These are phyloP conservation scores for Exophiala aquamarina DNA, from an alignment of 2,329 filamentous ascomycete genomes.

Conservation along the genomic window DNA sequence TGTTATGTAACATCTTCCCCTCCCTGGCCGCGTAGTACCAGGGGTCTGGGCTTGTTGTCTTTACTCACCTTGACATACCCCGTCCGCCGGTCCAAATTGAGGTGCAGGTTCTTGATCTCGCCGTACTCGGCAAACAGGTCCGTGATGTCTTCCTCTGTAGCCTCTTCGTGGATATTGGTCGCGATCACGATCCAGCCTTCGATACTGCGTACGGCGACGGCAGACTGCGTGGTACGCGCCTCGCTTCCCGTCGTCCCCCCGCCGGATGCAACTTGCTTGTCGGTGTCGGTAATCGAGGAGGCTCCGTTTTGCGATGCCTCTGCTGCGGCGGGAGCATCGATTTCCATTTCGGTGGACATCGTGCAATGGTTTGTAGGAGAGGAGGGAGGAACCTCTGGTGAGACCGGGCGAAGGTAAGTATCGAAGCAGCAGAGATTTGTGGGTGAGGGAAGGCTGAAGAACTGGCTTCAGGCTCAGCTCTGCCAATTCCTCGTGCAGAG, in stretches of 20 bases:
- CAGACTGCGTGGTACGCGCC: conserved; percentile 44
- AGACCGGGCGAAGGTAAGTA: too few species aligned
- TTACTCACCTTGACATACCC: conserved; percentile 65
- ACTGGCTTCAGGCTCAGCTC: too few species aligned
- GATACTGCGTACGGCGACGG: conserved; percentile 64
- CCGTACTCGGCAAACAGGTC: conserved; percentile 67
- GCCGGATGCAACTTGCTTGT: conserved; percentile 4
- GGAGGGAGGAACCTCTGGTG: too few species aligned
- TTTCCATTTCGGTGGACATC: conserved; percentile 49
- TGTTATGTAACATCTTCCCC: too few species aligned
- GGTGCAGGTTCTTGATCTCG: conserved; percentile 66
- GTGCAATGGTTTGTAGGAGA: too few species aligned
- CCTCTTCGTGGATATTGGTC: conserved; percentile 68
- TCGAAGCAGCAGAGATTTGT: too few species aligned
- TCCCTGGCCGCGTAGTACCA: too few species aligned
- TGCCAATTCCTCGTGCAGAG: too few species aligned
- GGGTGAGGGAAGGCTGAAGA: too few species aligned
- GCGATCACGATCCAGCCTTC: conserved; percentile 70
- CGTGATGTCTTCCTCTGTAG: conserved; percentile 65
- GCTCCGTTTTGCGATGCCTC: conserved; percentile 25
- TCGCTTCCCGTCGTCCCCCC: conserved; percentile 33
- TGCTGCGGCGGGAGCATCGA: conserved; percentile 39
- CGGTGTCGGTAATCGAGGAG: conserved; percentile 15
- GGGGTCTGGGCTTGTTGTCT: too few species aligned
- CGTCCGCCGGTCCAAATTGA: conserved; percentile 65